Percentiles rank a stretch among this genome's conserved stretches.
Conservation (phyloP, 306 rosid genomes). For the Carpinus fangiana region DNA sequence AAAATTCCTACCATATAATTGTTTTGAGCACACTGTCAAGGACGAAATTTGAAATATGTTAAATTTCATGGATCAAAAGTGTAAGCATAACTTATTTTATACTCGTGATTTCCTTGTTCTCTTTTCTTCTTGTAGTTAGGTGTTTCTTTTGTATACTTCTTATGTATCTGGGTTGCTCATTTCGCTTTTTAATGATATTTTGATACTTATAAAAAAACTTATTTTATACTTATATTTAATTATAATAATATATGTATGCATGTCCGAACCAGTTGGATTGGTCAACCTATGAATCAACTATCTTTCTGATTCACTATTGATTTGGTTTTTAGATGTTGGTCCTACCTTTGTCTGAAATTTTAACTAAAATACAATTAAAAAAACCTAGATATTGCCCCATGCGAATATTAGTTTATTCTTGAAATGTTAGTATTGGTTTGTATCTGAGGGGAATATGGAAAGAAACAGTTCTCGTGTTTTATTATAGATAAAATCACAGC, state of each 20-base stretch:
- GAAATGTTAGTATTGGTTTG: neutral
- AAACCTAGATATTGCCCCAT: neutral
- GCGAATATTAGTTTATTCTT: neutral
- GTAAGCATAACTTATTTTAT: neutral
- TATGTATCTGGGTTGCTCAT: too few species aligned
- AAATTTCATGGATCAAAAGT: neutral
- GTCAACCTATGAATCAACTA: neutral
- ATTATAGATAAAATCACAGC: slow-evolving; percentile 11
- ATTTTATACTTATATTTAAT: neutral
- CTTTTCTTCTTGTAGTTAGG: too few species aligned
- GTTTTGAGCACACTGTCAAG: neutral
- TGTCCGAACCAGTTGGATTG: neutral
- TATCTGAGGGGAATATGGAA: neutral
- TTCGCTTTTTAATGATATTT: too few species aligned
- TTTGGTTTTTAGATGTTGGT: neutral
- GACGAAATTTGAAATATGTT: neutral
- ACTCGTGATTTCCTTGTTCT: too few species aligned
- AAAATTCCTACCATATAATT: neutral
- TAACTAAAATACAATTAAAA: neutral
- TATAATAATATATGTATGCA: neutral
- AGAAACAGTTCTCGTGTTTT: slow-evolving; percentile 16
- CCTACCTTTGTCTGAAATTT: neutral
- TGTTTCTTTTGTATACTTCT: too few species aligned
- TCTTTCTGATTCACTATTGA: neutral
- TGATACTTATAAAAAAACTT: neutral